phyloP scores from a whole-genome alignment of 805 yeast genomes.

The Wickerhamomyces tratensis region DNA sequence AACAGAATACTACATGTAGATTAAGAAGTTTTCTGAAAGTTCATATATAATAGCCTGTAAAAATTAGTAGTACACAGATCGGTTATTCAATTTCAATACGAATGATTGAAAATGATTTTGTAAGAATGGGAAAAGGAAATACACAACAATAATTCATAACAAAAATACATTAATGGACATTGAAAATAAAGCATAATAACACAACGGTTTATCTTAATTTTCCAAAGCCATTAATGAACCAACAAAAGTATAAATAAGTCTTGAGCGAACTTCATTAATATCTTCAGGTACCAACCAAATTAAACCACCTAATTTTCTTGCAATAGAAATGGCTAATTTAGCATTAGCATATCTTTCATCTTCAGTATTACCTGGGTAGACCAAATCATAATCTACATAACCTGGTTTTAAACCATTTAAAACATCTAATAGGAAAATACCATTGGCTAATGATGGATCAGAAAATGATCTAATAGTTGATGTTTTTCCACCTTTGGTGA shows the following conservation, averaged over 20 bases:
- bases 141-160: too few species aligned
- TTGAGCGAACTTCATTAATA: slow-evolving; percentile 89
- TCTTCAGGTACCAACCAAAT: slow-evolving; percentile 99
- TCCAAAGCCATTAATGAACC: slow-evolving; percentile 85
- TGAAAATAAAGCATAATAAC: too few species aligned
- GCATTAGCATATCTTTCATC: slow-evolving; percentile 93
- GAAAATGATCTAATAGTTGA: slow-evolving; percentile 73
- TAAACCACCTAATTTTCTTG: slow-evolving; percentile 94
- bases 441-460: slow-evolving; percentile 68
- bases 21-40: too few species aligned
- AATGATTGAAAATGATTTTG: too few species aligned
- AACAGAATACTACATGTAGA: too few species aligned
- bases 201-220: slow-evolving; percentile 6
- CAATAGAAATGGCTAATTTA: slow-evolving; percentile 93
- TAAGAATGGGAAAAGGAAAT: too few species aligned
- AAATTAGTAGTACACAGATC: too few species aligned
- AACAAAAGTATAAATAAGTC: slow-evolving; percentile 87
- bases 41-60: too few species aligned
- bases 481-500: slow-evolving; percentile 72
- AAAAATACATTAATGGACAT: too few species aligned
- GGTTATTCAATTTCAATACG: too few species aligned
- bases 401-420: slow-evolving; percentile 94
- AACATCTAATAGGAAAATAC: slow-evolving; percentile 80
- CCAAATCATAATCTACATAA: slow-evolving; percentile 92
- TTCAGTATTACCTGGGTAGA: slow-evolving; percentile 65